phyloP scores from a whole-genome alignment of 202 grass and related monocot species.

The Carex sylvatica region DNA sequence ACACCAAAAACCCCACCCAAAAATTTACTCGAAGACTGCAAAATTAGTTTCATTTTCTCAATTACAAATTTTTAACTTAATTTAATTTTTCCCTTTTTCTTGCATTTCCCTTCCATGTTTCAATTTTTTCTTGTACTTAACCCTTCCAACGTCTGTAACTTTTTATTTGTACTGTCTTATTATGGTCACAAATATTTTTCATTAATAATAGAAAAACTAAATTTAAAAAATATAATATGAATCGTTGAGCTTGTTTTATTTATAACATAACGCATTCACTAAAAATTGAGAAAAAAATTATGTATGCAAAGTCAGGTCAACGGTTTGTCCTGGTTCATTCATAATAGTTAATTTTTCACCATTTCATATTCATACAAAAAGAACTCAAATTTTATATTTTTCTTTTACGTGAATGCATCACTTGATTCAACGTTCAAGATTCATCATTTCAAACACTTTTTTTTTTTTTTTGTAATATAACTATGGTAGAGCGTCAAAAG shows the following conservation, averaged over 20 bases:
- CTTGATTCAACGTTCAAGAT: not conserved
- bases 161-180: not conserved
- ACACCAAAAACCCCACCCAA: not conserved
- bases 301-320: too few relatives aligned
- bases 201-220: not conserved
- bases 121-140: not conserved
- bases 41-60: not conserved
- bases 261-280: not conserved
- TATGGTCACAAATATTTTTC: not conserved
- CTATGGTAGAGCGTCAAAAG: not conserved
- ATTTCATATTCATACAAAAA: too few relatives aligned
- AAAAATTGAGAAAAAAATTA: too few relatives aligned
- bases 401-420: not conserved
- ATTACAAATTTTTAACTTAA: too few relatives aligned
- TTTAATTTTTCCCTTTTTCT: not conserved
- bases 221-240: not conserved
- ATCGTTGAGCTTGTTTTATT: not conserved
- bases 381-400: not conserved
- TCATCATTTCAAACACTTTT: not conserved
- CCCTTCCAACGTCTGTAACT: not conserved
- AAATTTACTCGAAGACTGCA: not conserved
- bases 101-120: not conserved
- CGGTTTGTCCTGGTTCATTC: too few relatives aligned
- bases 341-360: too few relatives aligned
- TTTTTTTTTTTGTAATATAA: not conserved